phyloP scores from a whole-genome alignment of 2,329 filamentous ascomycete species.

The Hortaea sp. region DNA sequence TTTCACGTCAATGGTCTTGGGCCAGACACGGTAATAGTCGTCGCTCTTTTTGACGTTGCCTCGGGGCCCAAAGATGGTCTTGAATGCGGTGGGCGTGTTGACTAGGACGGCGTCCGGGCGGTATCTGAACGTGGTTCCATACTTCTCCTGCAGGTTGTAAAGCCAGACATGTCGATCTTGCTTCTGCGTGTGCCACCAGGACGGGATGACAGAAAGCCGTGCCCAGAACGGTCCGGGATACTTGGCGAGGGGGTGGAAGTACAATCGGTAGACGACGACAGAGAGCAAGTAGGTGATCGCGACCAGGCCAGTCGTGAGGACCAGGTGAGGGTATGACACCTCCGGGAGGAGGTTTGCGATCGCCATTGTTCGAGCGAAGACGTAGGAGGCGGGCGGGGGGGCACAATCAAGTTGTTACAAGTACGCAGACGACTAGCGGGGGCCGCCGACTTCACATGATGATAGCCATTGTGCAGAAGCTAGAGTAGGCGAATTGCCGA shows the following conservation, averaged over 20 bases:
- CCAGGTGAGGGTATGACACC: too few relatives aligned
- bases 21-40: conserved; percentile 39
- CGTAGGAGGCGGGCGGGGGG: too few relatives aligned
- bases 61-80: conserved; percentile 40
- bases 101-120: conserved; percentile 69
- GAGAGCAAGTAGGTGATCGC: too few relatives aligned
- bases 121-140: conserved; percentile 63
- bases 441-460: too few relatives aligned
- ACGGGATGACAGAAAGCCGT: conserved; percentile 19
- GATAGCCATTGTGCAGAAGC: too few relatives aligned
- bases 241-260: conserved; percentile 32
- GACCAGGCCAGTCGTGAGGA: too few relatives aligned
- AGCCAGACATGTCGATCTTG: conserved; percentile 21
- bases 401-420: too few relatives aligned
- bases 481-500: too few relatives aligned
- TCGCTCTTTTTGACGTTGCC: conserved; percentile 40
- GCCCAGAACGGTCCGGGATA: conserved; percentile 33
- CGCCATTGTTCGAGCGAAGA: too few relatives aligned
- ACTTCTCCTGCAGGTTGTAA: conserved; percentile 54
- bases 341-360: too few relatives aligned
- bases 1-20: conserved; percentile 21
- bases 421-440: too few relatives aligned
- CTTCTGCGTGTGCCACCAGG: conserved; percentile 18
- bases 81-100: conserved; percentile 60
- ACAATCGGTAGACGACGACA: conserved; percentile 27